Conservation (phyloP, 164 flowering plant species). For the Piper longum region DNA sequence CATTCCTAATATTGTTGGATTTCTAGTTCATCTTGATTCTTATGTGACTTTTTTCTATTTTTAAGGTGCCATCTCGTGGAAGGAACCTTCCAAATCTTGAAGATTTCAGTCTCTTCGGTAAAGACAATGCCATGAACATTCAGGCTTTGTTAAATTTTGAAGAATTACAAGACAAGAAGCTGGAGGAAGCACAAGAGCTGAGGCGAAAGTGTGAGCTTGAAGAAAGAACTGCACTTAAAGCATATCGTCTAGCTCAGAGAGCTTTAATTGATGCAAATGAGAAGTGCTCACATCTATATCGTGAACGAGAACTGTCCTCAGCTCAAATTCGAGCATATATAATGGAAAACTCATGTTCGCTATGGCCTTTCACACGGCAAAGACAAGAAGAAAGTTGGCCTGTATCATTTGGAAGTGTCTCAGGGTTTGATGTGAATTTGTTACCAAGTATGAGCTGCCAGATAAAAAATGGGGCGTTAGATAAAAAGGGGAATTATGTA, state of each 20-base stretch:
- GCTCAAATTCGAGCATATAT: slow-evolving; percentile 34
- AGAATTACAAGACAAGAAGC: slow-evolving; percentile 59
- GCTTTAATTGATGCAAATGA: slow-evolving; percentile 64
- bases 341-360: slow-evolving; percentile 35
- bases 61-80: background rate
- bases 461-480: slow-evolving; percentile 14
- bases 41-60: no score
- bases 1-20: background rate
- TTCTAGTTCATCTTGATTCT: background rate
- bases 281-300: slow-evolving; percentile 52
- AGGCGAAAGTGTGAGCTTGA: slow-evolving; percentile 65
- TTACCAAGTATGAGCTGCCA: slow-evolving; percentile 18
- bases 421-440: slow-evolving; percentile 14
- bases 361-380: slow-evolving; percentile 27
- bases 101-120: background rate
- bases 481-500: slow-evolving; percentile 19
- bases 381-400: slow-evolving; percentile 15
- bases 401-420: slow-evolving; percentile 12
- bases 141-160: slow-evolving; percentile 41
- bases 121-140: slow-evolving; percentile 1
- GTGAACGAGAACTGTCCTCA: slow-evolving; percentile 43
- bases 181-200: slow-evolving; percentile 74
- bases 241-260: slow-evolving; percentile 76
- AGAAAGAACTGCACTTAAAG: slow-evolving; percentile 70
- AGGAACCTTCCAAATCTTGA: background rate